Conservation (phyloP, 75 land plant genomes). For the Selaginella moellendorffii region DNA sequence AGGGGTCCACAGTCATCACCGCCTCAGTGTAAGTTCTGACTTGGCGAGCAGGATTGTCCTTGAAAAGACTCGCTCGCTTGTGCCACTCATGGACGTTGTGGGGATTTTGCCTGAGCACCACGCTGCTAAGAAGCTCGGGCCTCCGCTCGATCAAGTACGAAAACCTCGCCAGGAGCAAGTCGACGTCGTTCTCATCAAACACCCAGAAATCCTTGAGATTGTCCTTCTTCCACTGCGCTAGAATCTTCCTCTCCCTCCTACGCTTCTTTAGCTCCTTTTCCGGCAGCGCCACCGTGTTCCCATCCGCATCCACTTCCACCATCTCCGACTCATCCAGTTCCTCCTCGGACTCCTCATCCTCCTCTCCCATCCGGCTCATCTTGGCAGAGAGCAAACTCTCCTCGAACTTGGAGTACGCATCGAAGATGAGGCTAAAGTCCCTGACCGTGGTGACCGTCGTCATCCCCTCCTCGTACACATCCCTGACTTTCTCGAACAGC, state of each 20-base stretch:
- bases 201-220: constrained; percentile 48
- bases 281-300: not conserved
- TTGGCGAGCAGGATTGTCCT: constrained; percentile 59
- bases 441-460: constrained; percentile 72
- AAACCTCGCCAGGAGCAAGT: constrained; percentile 56
- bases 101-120: constrained; percentile 76
- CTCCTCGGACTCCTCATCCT: constrained; percentile 39
- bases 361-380: constrained; percentile 36
- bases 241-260: constrained; percentile 1
- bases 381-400: constrained; percentile 74
- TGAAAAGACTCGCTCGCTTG: constrained; percentile 64
- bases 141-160: constrained; percentile 64
- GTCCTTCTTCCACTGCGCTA: constrained; percentile 28
- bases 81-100: constrained; percentile 99
- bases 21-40: constrained; percentile 81
- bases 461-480: constrained; percentile 86
- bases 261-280: constrained; percentile 3
- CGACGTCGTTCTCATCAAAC: constrained; percentile 62
- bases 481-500: constrained; percentile 79
- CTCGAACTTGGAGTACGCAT: constrained; percentile 78
- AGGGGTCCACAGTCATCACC: constrained; percentile 77
- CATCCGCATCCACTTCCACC: constrained; percentile 11
- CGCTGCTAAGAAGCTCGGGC: constrained; percentile 89
- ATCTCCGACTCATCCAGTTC: constrained; percentile 16
- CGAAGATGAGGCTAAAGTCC: constrained; percentile 84